Evolutionary conservation across 208 protist genomes (phyloP), one percentile per base, ranked within the genome.

Genomic region (Crithidia brevicula): DNA sequence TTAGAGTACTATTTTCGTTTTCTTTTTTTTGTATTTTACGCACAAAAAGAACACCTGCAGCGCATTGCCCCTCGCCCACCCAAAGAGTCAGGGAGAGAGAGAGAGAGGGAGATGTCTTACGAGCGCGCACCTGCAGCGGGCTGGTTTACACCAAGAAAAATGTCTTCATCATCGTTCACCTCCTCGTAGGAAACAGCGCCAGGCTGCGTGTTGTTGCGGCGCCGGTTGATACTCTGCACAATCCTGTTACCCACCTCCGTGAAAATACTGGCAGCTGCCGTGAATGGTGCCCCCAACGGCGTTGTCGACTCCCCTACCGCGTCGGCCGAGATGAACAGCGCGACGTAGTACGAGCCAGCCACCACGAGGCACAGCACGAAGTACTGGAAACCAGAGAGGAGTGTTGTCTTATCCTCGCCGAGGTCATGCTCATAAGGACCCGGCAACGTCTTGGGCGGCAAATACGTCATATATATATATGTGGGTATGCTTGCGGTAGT

Each of bases 251-350:
- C 67, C 10, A 82, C 56, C 8, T 74, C 70, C 4, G 61, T 38
- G 30, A 70, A 50, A 4, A 85, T 23, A 0, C 46, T 58, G 4
- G 45, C 33, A 9, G 47, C 49, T 5, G 65, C 51, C 7, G 46
- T n/a, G 54, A 89, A 72, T 18, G 88, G 88, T 3, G 79, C 46
- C 1, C 80, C 27, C 16, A 94, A 60, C 2, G 71, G 61, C 13
- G 51, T 59, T 27, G 74, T 83, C 25, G 80, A 84, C 57, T 91
- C 88, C 1, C 84, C 88, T 18, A 87, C 83, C 28, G 85, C 83
- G 11, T 64, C 9, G 11, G 72, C 63, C 33, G 80, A 87, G 30
- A 94, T 67, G 49, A 74, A 77, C 16, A 89, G 59, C 0, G 85
- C 69, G 13, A 66, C 47, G 59, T 88, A 94, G 56, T 94, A 90